These are phyloP conservation scores for Gigaspora rosea DNA, from an alignment of 192 early-diverging fungal species.

Conservation along the genomic window DNA sequence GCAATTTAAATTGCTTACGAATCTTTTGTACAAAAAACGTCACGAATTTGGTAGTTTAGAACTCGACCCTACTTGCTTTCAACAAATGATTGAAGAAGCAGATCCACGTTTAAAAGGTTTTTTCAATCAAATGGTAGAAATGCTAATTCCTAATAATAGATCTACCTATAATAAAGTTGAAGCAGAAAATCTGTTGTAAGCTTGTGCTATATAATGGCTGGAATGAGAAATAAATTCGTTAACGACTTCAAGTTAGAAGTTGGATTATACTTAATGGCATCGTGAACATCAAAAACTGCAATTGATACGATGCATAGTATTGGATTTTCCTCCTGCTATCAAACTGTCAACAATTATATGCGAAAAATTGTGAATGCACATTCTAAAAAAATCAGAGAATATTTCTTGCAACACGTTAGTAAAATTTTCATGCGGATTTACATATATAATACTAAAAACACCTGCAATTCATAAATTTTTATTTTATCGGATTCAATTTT, in stretches of 20 bases:
- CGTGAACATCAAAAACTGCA: not conserved
- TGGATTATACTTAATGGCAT: not conserved
- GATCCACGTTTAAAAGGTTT: not conserved
- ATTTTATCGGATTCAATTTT: too few relatives aligned
- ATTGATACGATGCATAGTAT: not conserved
- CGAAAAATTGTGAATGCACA: not conserved
- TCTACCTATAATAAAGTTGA: not conserved
- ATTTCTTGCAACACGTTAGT: too few relatives aligned
- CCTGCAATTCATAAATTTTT: too few relatives aligned
- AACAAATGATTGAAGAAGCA: not conserved
- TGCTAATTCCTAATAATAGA: not conserved
- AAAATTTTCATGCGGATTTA: too few relatives aligned
- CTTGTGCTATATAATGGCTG: not conserved
- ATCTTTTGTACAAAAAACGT: not conserved
- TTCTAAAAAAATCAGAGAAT: not conserved
- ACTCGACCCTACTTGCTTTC: not conserved
- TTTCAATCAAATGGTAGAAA: not conserved
- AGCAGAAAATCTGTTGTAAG: not conserved
- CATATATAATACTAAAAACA: too few relatives aligned
- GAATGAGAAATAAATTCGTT: not conserved
- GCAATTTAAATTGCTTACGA: not conserved
- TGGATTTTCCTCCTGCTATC: not conserved
- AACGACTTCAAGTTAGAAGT: conserved; percentile 5
- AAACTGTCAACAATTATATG: not conserved
- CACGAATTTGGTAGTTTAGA: not conserved